These are phyloP conservation scores for Falciphora oryzae DNA, from an alignment of 2,329 filamentous ascomycete species.

Conservation along the genomic window DNA sequence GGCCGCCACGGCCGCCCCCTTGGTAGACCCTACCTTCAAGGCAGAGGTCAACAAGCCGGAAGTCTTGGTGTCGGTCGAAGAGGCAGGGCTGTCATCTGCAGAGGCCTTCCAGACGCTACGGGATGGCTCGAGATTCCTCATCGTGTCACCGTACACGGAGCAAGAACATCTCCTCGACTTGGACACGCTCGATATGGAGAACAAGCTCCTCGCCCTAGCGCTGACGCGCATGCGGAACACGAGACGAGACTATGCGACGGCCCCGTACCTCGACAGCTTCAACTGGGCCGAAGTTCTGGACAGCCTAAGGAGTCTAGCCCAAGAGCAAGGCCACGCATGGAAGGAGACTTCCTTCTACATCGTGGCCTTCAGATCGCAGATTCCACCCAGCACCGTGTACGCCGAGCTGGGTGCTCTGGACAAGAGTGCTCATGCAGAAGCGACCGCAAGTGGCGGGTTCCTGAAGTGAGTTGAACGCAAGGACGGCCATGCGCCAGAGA, in stretches of 20 bases:
- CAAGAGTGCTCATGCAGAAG: constrained; percentile 73
- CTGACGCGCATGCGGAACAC: constrained; percentile 58
- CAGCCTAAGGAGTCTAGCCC: constrained; percentile 47
- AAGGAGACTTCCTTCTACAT: constrained; percentile 67
- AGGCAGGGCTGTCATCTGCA: not conserved
- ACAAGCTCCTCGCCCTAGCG: constrained; percentile 65
- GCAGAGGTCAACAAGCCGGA: not conserved
- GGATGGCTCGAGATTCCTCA: constrained; percentile 33
- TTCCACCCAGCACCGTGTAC: constrained; percentile 62
- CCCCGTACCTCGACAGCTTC: constrained; percentile 66
- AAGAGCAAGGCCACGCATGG: constrained; percentile 47
- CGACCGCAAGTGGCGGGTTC: constrained; percentile 71
- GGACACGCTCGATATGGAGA: constrained; percentile 56
- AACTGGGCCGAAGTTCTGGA: constrained; percentile 66
- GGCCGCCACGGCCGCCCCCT: not conserved
- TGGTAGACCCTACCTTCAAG: not conserved
- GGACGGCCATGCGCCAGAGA: not conserved
- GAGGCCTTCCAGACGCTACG: constrained; percentile 2
- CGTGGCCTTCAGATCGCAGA: constrained; percentile 73
- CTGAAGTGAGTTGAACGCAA: constrained; percentile 55
- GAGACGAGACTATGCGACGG: constrained; percentile 68
- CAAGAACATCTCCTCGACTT: constrained; percentile 68
- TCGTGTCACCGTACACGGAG: constrained; percentile 72
- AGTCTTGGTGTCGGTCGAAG: not conserved
- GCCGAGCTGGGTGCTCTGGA: constrained; percentile 67